Base-by-base conservation (phyloP, 495 filamentous ascomycete species). In the Trichoderma gamsii region DNA sequence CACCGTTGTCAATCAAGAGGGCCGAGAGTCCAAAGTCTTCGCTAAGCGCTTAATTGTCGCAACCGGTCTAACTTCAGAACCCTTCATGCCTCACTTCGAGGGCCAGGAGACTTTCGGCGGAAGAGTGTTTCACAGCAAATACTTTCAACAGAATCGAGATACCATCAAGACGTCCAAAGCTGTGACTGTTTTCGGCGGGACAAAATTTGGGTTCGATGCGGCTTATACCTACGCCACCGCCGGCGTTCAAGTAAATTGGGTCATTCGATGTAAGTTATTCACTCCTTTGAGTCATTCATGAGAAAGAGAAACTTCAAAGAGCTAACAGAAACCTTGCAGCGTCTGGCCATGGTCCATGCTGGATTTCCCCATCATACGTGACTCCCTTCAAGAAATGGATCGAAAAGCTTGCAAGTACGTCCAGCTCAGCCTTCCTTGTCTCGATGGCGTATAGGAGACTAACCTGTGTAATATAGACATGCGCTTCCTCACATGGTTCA, bases 191-290 rank as follows among this genome's bases (percentile, higher is more conserved):
- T 82, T 92, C 63, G 90, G 92, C 16, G 88, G 84, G 11, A 86
- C 84, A 1, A 96, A 96, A 74, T 90, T 88, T 4, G 90, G 85
- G 1, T 92, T 85, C 82, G 92, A 96, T 80, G 86, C 86, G 3
- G 91, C 86, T 0, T 92, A 92, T 71, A 80, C 83, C 3, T 89
- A 87, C 72, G 89, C 86, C 1, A 81, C 83, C 0, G 79, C 82
- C 1, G 91, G 89, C 2, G 79, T 89, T 64, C 77, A 86, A 41
- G 89, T 96, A 3, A 82, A 92, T 70, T 92, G 87, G 91, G 79
- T 96, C 35, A 92, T 97, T 69, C 84, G 93, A 68, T 78, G 81
- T 83, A 71, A 35, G 78, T 65, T 9, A 18, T 18, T 61, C 8
- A 15, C 15, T 25, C 51, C 18, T 46, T 18, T 12, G 3, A 16